phyloP scores from a whole-genome alignment of 129 eudicot species.

The Tagetes patula region DNA sequence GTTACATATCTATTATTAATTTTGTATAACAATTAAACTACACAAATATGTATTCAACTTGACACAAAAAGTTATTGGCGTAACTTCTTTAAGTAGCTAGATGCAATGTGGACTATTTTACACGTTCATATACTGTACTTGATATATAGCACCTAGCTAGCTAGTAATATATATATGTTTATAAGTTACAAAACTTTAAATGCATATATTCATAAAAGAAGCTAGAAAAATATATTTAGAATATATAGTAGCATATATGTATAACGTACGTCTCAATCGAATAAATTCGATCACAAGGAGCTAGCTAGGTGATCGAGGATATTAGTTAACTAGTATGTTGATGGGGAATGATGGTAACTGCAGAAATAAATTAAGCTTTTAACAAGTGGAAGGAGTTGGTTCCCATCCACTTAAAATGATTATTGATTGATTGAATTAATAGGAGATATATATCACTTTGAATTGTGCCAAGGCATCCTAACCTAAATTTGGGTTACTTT shows the following conservation, averaged over 20 bases:
- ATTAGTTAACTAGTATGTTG: constrained; percentile 14
- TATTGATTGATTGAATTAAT: constrained; percentile 36
- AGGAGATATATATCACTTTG: too few species aligned
- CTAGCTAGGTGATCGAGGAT: too few species aligned
- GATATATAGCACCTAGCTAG: too few species aligned
- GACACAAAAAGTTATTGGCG: neutral
- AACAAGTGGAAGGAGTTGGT: constrained; percentile 38
- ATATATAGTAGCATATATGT: neutral
- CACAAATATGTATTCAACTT: neutral
- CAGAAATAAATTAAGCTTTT: constrained; percentile 15
- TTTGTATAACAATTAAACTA: neutral
- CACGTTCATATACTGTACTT: neutral
- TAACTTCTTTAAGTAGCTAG: neutral
- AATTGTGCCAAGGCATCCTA: constrained; percentile 31
- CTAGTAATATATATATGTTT: too few species aligned
- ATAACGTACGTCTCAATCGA: constrained; percentile 4
- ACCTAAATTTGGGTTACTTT: constrained; percentile 37
- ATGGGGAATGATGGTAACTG: constrained; percentile 53
- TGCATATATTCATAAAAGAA: neutral
- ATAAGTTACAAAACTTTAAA: neutral
- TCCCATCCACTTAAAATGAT: constrained; percentile 31
- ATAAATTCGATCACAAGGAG: constrained; percentile 1
- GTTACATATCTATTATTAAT: too few species aligned
- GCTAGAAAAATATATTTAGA: neutral
- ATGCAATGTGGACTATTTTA: neutral